Base-by-base conservation (phyloP, 345 rosid genomes). In the Trapa incisa region DNA sequence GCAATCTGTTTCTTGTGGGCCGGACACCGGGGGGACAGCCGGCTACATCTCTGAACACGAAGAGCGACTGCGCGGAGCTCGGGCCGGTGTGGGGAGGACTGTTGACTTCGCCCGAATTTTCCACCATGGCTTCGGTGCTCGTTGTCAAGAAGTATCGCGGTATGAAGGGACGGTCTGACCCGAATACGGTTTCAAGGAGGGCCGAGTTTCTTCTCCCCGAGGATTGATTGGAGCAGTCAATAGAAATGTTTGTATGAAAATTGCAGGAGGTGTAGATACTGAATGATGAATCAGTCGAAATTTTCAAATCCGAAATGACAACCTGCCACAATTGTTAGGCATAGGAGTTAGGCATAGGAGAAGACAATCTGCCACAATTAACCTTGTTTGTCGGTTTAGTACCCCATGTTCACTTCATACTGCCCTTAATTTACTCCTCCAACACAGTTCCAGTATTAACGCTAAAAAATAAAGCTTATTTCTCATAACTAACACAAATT, bases 1-100 rank as follows among this genome's bases (percentile, higher is more conserved):
- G 85, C 67, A 75, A 80, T 70, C 64, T 85, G 65, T 74, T 85
- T 47, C 61, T 87, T 63, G 90, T 87, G 0, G 94, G 90, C 2
- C 74, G 86, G 61, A 73, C 61, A 66, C 83, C 86, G 0, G 72
- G 64, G 36, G 77, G 85, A n/a, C 67, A 69, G 42, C 52, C 75
- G 3, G 77, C 80, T 32, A 77, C 69, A 3, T 52, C 65, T 2
- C 47, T 80, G 71, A 68, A 69, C 42, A 61, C 37, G 16, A 78
- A 71, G 61, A 73, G 65, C 3, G 87, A 81, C 14, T 84, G 82
- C 56, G 77, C 83, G 0, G 94, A 88, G 48, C 74, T 84, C 50
- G 94, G 94, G 9, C 79, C 81, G 5, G 67, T 82, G 29, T 22
- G 29, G 0, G 94, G 89, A 5, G 79, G 76, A 75, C 62, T 83